phyloP scores from a whole-genome alignment of 2,329 filamentous ascomycete species.

The Tolypocladium cylindrosporum region DNA sequence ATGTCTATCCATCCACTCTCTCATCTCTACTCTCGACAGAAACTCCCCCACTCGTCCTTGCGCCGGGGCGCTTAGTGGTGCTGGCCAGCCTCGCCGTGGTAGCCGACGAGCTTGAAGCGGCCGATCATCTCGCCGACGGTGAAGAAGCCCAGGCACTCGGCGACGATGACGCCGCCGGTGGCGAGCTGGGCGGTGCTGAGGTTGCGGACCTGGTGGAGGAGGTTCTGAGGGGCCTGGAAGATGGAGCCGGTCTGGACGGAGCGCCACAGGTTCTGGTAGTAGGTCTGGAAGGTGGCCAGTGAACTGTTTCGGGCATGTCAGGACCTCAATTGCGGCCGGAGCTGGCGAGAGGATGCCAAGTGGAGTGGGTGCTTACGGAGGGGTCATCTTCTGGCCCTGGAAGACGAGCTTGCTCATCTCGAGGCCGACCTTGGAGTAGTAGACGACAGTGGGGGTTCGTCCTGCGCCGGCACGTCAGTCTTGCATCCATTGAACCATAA shows the following conservation, averaged over 20 bases:
- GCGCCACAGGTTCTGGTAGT: slow-evolving; percentile 68
- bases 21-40: background rate
- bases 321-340: background rate
- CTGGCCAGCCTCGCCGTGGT: slow-evolving; percentile 59
- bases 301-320: slow-evolving; percentile 40
- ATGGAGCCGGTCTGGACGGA: slow-evolving; percentile 55
- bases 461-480: slow-evolving; percentile 36
- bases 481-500: background rate
- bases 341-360: slow-evolving; percentile 5
- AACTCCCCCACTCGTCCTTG: too few species aligned
- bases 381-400: slow-evolving; percentile 80
- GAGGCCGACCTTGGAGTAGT: slow-evolving; percentile 83
- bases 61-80: slow-evolving; percentile 40
- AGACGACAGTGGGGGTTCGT: slow-evolving; percentile 75
- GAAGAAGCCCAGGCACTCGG: slow-evolving; percentile 93
- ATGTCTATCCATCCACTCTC: background rate
- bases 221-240: slow-evolving; percentile 45
- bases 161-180: slow-evolving; percentile 65
- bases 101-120: slow-evolving; percentile 89
- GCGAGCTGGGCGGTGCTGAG: slow-evolving; percentile 61
- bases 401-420: slow-evolving; percentile 86
- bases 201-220: slow-evolving; percentile 52
- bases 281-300: slow-evolving; percentile 72
- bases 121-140: slow-evolving; percentile 96
- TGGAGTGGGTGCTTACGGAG: slow-evolving; percentile 61